Conservation (phyloP, 176 grass and related monocot species). For the Rhipidocladum racemiflorum region DNA sequence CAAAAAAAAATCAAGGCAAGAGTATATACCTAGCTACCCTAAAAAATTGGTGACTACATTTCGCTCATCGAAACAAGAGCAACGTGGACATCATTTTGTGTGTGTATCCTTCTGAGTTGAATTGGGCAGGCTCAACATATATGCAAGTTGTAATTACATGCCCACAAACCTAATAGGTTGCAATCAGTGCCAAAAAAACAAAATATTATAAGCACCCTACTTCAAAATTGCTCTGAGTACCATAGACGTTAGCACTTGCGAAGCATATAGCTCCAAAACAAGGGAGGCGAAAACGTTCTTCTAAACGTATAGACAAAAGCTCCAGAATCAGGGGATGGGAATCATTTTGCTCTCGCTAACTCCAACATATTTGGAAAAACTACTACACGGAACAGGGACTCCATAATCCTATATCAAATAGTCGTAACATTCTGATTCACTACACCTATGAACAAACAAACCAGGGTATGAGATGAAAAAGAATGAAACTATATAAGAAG, state of each 20-base stretch:
- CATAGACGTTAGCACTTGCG: background rate
- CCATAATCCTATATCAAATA: background rate
- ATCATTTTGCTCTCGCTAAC: background rate
- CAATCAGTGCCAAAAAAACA: background rate
- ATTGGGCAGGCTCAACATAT: background rate
- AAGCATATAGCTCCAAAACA: background rate
- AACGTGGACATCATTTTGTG: background rate
- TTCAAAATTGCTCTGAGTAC: background rate
- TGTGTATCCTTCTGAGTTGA: background rate
- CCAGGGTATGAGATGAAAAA: background rate
- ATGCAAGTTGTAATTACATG: background rate
- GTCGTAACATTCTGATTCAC: background rate
- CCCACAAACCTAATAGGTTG: background rate
- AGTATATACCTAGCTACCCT: background rate
- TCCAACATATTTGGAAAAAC: background rate
- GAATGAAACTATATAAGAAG: background rate
- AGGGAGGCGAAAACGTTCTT: background rate
- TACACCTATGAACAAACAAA: conserved; percentile 1
- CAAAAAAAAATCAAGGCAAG: background rate
- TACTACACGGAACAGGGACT: background rate
- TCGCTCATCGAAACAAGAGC: background rate
- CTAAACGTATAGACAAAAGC: background rate
- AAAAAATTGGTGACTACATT: background rate
- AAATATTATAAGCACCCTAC: background rate
- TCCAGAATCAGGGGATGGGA: background rate